Conservation (phyloP, 257 asterid species). For the Plantago elongata region DNA sequence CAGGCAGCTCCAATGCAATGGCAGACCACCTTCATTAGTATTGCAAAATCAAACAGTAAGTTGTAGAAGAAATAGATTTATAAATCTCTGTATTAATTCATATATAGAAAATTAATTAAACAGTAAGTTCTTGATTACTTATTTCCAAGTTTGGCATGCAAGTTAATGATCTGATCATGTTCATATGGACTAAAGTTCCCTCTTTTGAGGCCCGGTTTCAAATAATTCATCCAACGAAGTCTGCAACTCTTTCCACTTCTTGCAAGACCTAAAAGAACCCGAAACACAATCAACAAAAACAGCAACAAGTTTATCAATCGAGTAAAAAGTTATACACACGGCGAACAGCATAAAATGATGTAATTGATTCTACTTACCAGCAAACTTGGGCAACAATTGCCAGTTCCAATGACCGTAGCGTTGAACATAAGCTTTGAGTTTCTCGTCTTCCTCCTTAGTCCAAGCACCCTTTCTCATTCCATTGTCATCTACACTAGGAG, state of each 20-base stretch:
- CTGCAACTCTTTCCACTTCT: slow-evolving; percentile 58
- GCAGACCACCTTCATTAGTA: slow-evolving; percentile 12
- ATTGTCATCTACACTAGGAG: slow-evolving; percentile 14
- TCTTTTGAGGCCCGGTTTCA: slow-evolving; percentile 35
- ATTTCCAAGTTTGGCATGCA: slow-evolving; percentile 36
- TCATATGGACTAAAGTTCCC: slow-evolving; percentile 36
- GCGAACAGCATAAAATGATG: no score
- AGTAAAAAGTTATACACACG: no score
- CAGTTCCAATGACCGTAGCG: slow-evolving; percentile 21
- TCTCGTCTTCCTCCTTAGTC: slow-evolving; percentile 22
- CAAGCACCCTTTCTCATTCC: slow-evolving; percentile 21
- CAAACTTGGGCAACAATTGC: slow-evolving; percentile 15
- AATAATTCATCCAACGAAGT: slow-evolving; percentile 43
- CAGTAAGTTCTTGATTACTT: slow-evolving; percentile 19
- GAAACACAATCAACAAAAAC: no score
- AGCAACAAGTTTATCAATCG: no score
- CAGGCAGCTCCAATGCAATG: slow-evolving; percentile 13
- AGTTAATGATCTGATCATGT: slow-evolving; percentile 24
- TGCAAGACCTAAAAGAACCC: slow-evolving; percentile 27
- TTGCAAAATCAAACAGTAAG: no score
- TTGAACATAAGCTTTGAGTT: slow-evolving; percentile 15
- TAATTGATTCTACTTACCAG: background rate
- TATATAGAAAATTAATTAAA: background rate
- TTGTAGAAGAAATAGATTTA: no score
- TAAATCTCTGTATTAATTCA: no score